A percentile compares a stretch with the other conserved stretches of the same genome.
phyloP scores from a whole-genome alignment of 2,329 filamentous ascomycete species.

The Hirsutella rhossiliensis region DNA sequence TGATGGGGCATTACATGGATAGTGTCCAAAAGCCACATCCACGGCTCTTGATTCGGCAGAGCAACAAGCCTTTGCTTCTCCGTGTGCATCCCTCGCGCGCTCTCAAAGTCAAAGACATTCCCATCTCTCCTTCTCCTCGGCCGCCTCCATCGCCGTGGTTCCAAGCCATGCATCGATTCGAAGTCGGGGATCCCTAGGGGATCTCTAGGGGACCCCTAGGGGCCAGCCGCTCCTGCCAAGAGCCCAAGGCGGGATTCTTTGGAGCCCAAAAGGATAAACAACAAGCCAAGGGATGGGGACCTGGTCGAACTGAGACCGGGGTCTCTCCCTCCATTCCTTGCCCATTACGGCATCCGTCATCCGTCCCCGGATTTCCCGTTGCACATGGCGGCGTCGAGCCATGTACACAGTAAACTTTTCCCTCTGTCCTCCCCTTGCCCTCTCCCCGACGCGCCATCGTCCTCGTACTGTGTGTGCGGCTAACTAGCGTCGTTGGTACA shows the following conservation, averaged over 20 bases:
- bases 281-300: neutral
- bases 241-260: neutral
- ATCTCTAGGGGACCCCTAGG: too few relatives aligned
- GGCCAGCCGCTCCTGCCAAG: too few relatives aligned
- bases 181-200: too few relatives aligned
- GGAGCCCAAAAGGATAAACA: neutral
- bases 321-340: neutral
- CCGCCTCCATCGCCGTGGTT: neutral
- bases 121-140: neutral
- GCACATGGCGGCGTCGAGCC: neutral
- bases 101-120: neutral
- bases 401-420: neutral
- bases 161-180: too few relatives aligned
- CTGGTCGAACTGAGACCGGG: constrained; percentile 1
- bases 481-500: neutral
- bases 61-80: neutral
- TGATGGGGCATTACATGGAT: too few relatives aligned
- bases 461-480: neutral
- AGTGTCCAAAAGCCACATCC: too few relatives aligned
- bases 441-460: neutral
- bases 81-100: neutral
- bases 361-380: neutral
- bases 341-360: neutral
- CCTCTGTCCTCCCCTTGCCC: neutral
- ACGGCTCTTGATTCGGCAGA: too few relatives aligned